Evolutionary conservation across 1,139 yeast genomes (phyloP), one percentile per base, ranked within the genome.

Genomic region (Magnusiomyces tetraspermus): DNA sequence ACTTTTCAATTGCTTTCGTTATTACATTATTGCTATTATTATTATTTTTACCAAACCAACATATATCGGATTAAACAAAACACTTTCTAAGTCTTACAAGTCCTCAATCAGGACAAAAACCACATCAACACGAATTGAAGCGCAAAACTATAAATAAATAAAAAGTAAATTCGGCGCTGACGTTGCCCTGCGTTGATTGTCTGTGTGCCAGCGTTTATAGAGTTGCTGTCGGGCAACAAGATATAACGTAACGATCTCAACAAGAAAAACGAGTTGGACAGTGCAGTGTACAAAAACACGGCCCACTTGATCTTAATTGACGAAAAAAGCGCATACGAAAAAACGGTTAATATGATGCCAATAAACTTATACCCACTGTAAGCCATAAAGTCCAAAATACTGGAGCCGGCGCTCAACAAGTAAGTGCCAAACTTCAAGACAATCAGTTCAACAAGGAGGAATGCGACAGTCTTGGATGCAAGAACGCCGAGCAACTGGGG

Each of bases 311-410:
- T 76, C 58, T 52, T 78, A 71, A 38, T 70, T 59, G 66, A 74
- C 63, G 69, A 78, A 73, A 55, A 67, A 60, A 57, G 72, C 38
- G 64, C 63, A 70, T 68, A 67, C 60, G 65, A 63, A 49, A 69
- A 58, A 55, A 70, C 64, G n/a, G 71, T 68, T 48, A 71, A 57
- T 23, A 71, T 68, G 55, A 71, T 62, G 24, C 62, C 88, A 40
- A 94, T 90, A 66, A 89, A 94, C 68, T 94, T 94, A 75, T 94
- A 94, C 31, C 98, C 97, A 51, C 94, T 83, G 69, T 87, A 92
- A 59, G 96, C 85, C 11, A 87, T 77, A 57, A 92, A 75, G 67
- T 94, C 99, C 76, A 92, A 82, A 50, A 85, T 72, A 54, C 80
- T 75, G 59, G 85, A 63, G 66, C 75, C 64, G 63, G 84, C 77